These are phyloP conservation scores for Phaeophleospora eucalypticola DNA, from an alignment of 2,329 filamentous ascomycete species.

Conservation along the genomic window DNA sequence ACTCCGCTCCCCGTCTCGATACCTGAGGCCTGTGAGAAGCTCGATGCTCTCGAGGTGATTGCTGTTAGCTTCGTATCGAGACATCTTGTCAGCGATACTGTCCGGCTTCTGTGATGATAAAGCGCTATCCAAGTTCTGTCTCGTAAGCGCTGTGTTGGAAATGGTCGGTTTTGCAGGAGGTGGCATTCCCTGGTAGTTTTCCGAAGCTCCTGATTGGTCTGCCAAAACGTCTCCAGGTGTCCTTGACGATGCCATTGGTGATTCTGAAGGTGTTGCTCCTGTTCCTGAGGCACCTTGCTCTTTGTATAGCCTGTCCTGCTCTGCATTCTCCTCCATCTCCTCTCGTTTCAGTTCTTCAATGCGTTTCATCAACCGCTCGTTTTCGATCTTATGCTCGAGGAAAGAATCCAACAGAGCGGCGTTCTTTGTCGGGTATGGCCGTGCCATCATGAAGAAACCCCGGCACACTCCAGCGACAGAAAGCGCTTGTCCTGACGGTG, in stretches of 20 bases:
- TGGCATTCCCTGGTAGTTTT: conserved; percentile 55
- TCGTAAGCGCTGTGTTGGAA: conserved; percentile 66
- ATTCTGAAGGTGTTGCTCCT: conserved; percentile 25
- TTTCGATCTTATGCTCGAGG: conserved; percentile 94
- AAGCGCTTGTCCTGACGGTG: conserved; percentile 15
- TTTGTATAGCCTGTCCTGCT: conserved; percentile 56
- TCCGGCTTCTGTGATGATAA: conserved; percentile 64
- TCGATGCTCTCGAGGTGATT: conserved; percentile 84
- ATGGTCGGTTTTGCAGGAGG: conserved; percentile 61
- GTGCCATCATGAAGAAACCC: conserved; percentile 89
- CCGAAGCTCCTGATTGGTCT: conserved; percentile 14
- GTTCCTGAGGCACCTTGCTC: conserved; percentile 27
- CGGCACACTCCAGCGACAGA: conserved; percentile 67
- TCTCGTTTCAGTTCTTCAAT: conserved; percentile 82
- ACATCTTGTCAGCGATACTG: conserved; percentile 80
- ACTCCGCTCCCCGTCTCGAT: conserved; percentile 83
- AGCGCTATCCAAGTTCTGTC: conserved; percentile 74
- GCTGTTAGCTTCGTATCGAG: conserved; percentile 66
- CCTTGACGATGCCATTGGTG: conserved; percentile 17
- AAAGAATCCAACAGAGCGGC: conserved; percentile 84
- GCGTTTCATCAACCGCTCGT: conserved; percentile 76
- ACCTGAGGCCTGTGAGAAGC: conserved; percentile 83
- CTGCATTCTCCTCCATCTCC: conserved; percentile 74
- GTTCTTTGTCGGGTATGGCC: conserved; percentile 86
- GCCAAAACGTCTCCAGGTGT: conserved; percentile 1